These are phyloP conservation scores for Neurospora tetrasperma DNA, from an alignment of 495 filamentous ascomycete species.

Conservation along the genomic window DNA sequence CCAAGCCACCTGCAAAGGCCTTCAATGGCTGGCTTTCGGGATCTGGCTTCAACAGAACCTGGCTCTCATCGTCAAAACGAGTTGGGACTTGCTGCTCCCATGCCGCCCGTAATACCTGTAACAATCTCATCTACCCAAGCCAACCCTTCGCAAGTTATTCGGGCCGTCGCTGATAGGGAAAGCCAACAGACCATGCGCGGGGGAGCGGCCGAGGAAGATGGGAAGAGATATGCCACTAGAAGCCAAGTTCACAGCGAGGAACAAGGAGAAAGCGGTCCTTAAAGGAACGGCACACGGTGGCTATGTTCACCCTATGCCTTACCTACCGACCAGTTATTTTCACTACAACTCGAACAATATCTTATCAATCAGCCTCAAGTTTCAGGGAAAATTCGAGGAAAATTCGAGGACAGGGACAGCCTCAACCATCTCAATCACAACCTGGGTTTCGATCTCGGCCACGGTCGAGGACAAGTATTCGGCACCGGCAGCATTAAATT, in stretches of 20 bases:
- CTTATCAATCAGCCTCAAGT: neutral
- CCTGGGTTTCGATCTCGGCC: neutral
- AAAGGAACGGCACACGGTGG: neutral
- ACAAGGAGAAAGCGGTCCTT: neutral
- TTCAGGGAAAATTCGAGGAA: neutral
- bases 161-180: neutral
- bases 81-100: neutral
- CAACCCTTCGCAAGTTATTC: neutral
- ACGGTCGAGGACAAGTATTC: too few species aligned
- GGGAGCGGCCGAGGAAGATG: neutral
- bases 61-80: neutral
- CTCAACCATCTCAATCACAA: neutral
- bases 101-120: neutral
- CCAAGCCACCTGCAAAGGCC: neutral
- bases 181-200: neutral
- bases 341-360: neutral
- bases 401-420: too few species aligned
- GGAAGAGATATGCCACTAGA: neutral
- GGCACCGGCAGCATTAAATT: neutral
- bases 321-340: neutral
- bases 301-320: neutral
- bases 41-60: neutral
- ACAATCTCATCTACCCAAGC: neutral
- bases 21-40: neutral
- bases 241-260: neutral